phyloP scores from a whole-genome alignment of 345 rosid species.

The Euphorbia pulcherrima region DNA sequence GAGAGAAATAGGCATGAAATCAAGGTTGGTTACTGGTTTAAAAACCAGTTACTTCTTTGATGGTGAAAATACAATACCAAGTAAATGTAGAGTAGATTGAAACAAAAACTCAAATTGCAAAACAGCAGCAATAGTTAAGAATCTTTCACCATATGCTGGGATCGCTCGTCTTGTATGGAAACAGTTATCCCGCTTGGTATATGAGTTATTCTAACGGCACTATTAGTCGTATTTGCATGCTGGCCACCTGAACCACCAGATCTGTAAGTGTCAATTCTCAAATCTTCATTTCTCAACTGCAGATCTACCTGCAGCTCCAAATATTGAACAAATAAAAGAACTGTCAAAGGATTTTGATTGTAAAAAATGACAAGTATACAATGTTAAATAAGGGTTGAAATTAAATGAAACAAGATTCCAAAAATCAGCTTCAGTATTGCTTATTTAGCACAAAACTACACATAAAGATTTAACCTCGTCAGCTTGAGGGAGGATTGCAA shows the following conservation, averaged over 20 bases:
- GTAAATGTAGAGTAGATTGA: not conserved
- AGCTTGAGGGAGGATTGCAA: slow-evolving; percentile 98
- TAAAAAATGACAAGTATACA: no score
- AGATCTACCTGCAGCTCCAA: slow-evolving; percentile 67
- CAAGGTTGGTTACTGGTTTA: not conserved
- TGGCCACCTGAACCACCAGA: slow-evolving; percentile 93
- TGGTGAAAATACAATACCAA: not conserved
- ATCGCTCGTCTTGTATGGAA: slow-evolving; percentile 91
- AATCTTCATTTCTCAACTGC: slow-evolving; percentile 83
- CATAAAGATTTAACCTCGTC: slow-evolving; percentile 58
- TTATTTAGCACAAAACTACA: slow-evolving; percentile 8
- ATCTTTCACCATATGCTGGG: slow-evolving; percentile 84
- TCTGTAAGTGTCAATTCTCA: slow-evolving; percentile 85
- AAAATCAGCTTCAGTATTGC: slow-evolving; percentile 2
- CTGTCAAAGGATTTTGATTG: no score
- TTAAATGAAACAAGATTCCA: no score
- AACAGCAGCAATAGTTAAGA: not conserved
- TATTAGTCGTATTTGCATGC: slow-evolving; percentile 89
- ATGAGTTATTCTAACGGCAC: slow-evolving; percentile 89
- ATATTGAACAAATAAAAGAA: slow-evolving; percentile 4
- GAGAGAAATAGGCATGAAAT: not conserved
- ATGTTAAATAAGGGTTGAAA: no score
- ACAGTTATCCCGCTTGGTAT: slow-evolving; percentile 71
- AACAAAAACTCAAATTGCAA: not conserved
- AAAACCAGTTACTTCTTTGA: not conserved